Base-by-base conservation (phyloP, 495 filamentous ascomycete genomes). In the Daldinia concentrica region DNA sequence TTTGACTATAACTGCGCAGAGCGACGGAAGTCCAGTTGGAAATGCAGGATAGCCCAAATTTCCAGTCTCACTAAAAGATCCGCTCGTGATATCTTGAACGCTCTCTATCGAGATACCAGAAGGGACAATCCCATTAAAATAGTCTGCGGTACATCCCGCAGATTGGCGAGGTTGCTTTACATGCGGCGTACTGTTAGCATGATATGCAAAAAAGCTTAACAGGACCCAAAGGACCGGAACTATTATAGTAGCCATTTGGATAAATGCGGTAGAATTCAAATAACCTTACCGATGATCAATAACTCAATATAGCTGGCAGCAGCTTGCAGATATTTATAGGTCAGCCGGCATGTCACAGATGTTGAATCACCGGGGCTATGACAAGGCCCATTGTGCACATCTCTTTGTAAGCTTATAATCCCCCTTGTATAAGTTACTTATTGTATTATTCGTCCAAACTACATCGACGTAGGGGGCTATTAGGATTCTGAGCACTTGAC, bases 1-100 rank as follows among this genome's bases (percentile, higher is more conserved):
- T n/a, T 83, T 80, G 55, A 87, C 66, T 9, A 79, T 80, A 6
- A 86, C 79, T 4, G 81, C 86, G 62, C 86, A 88, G 4, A 84
- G 64, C 6, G 78, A 79, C 0, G 83, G 84, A 3, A 88, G 78
- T 6, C 76, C 66, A 7, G 78, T 80, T 0, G 83, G 78, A 32
- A 76, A 74, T 4, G 72, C 69, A 19, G 85, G 83, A 54, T 83
- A 86, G 15, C 78, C 76, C 12, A 82, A 56, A 62, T 86, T 72
- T 14, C 75, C 73, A 12, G 26, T 66, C 30, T 77, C 69, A 3
- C 27, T 11, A 17, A 71, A 77, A n/a, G 71, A 76, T 0, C 77
- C 80, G 8, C 73, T 60, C 36, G 75, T 73, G 29, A 75, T 62
- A 65, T 64, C 6, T 12, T 75, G 58, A 36, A 62, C 75, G 34